These are phyloP conservation scores for Kentomonas sorsogonicus DNA, from an alignment of 208 protist species.

Conservation along the genomic window DNA sequence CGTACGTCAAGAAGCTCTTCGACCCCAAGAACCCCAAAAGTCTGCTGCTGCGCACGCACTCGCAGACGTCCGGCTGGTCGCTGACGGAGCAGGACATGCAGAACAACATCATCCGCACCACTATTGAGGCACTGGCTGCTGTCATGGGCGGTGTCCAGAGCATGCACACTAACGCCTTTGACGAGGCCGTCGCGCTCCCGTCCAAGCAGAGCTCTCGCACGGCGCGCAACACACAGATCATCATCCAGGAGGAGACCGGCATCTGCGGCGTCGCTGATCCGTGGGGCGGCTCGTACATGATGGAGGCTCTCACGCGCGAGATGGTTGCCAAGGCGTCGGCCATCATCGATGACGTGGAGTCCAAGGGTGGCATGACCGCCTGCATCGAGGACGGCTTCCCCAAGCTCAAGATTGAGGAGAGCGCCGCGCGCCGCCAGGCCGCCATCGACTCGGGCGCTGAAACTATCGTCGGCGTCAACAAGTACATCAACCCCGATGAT, in stretches of 20 bases:
- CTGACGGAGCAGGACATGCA: slow-evolving; percentile 95
- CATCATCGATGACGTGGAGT: slow-evolving; percentile 91
- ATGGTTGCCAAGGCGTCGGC: slow-evolving; percentile 59
- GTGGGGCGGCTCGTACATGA: slow-evolving; percentile 92
- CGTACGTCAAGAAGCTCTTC: slow-evolving; percentile 91
- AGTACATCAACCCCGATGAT: slow-evolving; percentile 69
- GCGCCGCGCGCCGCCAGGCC: slow-evolving; percentile 88
- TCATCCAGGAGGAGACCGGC: slow-evolving; percentile 91
- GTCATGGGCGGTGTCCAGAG: slow-evolving; percentile 91
- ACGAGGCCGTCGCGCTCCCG: slow-evolving; percentile 94
- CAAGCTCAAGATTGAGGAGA: slow-evolving; percentile 95
- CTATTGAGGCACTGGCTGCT: slow-evolving; percentile 95
- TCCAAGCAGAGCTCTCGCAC: slow-evolving; percentile 89
- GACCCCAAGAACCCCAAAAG: slow-evolving; percentile 86
- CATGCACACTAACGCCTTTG: slow-evolving; percentile 94
- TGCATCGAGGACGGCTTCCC: slow-evolving; percentile 89
- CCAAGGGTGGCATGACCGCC: slow-evolving; percentile 80
- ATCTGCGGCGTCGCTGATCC: slow-evolving; percentile 83
- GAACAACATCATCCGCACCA: slow-evolving; percentile 96
- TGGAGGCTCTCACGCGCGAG: slow-evolving; percentile 93
- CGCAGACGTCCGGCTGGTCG: slow-evolving; percentile 95
- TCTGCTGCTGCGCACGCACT: slow-evolving; percentile 93
- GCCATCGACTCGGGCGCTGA: slow-evolving; percentile 84
- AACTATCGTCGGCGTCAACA: slow-evolving; percentile 96
- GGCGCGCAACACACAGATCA: slow-evolving; percentile 96